These are phyloP conservation scores for Tricholoma furcatifolium DNA, from an alignment of 768 basidiomycete genomes.

Conservation along the genomic window DNA sequence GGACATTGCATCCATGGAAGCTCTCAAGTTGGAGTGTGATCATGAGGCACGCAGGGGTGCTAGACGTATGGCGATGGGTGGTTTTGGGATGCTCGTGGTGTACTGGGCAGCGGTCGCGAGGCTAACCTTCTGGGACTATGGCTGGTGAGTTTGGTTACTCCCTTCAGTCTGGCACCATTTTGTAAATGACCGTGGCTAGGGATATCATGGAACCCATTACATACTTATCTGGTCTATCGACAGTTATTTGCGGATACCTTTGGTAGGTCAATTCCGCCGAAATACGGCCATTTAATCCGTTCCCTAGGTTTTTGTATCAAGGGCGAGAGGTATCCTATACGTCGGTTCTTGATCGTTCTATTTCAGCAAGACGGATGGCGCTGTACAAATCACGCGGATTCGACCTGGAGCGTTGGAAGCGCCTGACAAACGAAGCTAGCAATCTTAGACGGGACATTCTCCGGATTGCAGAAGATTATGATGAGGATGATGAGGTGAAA, in stretches of 20 bases:
- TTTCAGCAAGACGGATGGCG: conserved; percentile 53
- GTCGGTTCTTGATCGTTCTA: conserved; percentile 56
- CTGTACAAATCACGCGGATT: conserved; percentile 58
- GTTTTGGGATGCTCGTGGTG: conserved; percentile 55
- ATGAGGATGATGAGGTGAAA: conserved; percentile 22
- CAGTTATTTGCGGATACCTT: conserved; percentile 59
- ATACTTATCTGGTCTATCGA: conserved; percentile 61
- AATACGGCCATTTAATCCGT: background rate
- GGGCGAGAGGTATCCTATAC: conserved; percentile 66
- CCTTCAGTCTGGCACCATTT: background rate
- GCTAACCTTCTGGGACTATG: conserved; percentile 64
- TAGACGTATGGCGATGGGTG: conserved; percentile 53
- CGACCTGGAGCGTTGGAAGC: conserved; percentile 61
- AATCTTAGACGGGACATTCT: conserved; percentile 50
- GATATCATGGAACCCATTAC: conserved; percentile 73
- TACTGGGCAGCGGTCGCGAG: conserved; percentile 67
- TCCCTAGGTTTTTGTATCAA: conserved; percentile 53
- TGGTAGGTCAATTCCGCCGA: conserved; percentile 33
- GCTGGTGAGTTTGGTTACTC: conserved; percentile 34
- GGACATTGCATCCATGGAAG: conserved; percentile 50
- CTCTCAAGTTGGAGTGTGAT: conserved; percentile 56
- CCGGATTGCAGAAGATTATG: conserved; percentile 60
- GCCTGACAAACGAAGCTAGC: conserved; percentile 50
- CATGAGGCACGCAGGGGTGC: conserved; percentile 55
- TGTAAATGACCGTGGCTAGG: conserved; percentile 25